Evolutionary conservation across 129 eudicot species (phyloP).

Genomic region (Tagetes erecta): DNA sequence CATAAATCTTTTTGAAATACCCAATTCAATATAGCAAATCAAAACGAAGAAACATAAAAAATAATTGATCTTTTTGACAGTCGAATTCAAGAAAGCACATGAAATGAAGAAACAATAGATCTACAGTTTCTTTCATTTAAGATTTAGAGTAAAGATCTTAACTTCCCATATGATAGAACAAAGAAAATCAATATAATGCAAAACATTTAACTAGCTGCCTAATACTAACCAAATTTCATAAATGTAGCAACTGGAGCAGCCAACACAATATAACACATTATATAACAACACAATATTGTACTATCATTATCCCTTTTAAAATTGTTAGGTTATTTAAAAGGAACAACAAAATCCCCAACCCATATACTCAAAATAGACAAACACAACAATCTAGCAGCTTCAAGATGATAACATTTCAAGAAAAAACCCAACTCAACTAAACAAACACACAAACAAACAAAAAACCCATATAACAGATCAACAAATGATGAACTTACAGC

Average conservation of each 20-base stretch:
- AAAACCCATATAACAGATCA: too few relatives aligned
- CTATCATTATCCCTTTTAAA: neutral
- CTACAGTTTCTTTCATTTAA: neutral
- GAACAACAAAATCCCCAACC: neutral
- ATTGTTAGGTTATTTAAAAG: neutral
- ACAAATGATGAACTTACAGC: too few relatives aligned
- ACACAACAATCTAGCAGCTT: neutral
- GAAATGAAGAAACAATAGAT: neutral
- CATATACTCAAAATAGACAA: neutral
- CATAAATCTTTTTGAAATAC: neutral
- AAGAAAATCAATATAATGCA: neutral
- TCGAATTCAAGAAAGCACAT: neutral
- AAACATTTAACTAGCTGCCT: neutral
- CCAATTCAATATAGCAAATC: neutral
- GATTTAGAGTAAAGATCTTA: neutral
- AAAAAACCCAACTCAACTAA: too few relatives aligned
- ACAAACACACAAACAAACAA: too few relatives aligned
- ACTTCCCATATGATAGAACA: neutral
- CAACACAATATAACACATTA: slow-evolving; percentile 3
- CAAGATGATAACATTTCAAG: too few relatives aligned
- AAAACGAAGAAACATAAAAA: neutral
- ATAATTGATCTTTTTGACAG: neutral
- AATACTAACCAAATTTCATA: neutral
- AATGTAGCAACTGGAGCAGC: neutral
- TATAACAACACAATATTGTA: neutral